Percentiles rank a stretch among this genome's conserved stretches.
phyloP scores from a whole-genome alignment of 2,329 filamentous ascomycete species.

The Aspergillus pseudonomiae region DNA sequence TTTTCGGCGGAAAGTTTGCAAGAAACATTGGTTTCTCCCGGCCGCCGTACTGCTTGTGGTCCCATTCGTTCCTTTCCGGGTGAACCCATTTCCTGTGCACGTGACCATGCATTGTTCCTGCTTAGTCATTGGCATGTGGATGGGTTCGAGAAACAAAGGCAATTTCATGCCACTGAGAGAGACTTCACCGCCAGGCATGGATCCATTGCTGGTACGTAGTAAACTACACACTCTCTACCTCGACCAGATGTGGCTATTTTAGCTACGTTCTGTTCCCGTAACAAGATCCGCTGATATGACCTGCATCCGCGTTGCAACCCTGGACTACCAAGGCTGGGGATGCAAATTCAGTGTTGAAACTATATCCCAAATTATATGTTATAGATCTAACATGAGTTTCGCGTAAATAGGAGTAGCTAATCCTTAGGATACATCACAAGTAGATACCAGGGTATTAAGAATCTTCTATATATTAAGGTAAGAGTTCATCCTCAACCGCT shows the following conservation, averaged over 20 bases:
- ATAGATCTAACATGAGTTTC: neutral
- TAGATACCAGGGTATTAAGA: neutral
- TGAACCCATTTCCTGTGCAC: conserved; percentile 11
- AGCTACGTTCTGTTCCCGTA: neutral
- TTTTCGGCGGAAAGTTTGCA: conserved; percentile 24
- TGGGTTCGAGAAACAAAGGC: too few species aligned
- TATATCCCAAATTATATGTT: neutral
- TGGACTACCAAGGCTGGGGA: neutral
- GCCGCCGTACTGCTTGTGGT: conserved; percentile 13
- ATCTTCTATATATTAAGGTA: neutral
- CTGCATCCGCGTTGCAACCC: too few species aligned
- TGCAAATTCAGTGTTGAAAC: neutral
- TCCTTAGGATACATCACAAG: neutral
- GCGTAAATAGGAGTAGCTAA: neutral
- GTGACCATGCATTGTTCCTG: neutral
- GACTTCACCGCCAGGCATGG: too few species aligned
- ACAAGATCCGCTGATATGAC: too few species aligned
- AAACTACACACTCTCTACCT: neutral
- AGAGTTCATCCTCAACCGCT: neutral
- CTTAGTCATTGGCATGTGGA: neutral
- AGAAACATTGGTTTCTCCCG: conserved; percentile 14
- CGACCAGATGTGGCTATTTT: neutral
- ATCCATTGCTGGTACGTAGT: neutral
- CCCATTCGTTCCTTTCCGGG: conserved; percentile 11
- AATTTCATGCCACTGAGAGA: too few species aligned